Conservation (phyloP, 768 basidiomycete species). For the Suillus bovinus region DNA sequence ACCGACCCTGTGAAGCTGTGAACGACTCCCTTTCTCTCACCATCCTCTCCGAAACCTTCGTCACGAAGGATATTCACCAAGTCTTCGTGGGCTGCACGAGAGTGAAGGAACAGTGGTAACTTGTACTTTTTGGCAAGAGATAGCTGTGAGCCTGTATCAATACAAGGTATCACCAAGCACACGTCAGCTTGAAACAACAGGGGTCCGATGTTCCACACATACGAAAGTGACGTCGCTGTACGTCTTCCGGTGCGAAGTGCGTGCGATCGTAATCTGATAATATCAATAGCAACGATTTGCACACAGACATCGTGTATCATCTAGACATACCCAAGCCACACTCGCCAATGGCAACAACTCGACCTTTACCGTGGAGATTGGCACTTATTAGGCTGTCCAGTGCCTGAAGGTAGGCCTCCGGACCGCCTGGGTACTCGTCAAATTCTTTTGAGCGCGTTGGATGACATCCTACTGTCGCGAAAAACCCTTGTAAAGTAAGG, state of each 20-base stretch:
- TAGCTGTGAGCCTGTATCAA: constrained; percentile 51
- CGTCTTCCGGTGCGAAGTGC: constrained; percentile 58
- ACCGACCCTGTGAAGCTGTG: constrained; percentile 77
- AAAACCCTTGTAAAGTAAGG: constrained; percentile 45
- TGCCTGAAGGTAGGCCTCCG: constrained; percentile 58
- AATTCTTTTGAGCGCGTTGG: constrained; percentile 76
- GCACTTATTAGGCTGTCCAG: constrained; percentile 54
- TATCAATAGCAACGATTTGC: not conserved
- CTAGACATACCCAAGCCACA: constrained; percentile 64
- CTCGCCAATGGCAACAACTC: constrained; percentile 75
- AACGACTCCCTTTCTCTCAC: constrained; percentile 72
- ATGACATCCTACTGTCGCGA: constrained; percentile 78
- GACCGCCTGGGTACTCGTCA: constrained; percentile 53
- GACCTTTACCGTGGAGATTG: constrained; percentile 52
- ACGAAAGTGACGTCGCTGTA: constrained; percentile 69
- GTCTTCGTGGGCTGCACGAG: constrained; percentile 72
- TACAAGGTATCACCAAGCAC: not conserved
- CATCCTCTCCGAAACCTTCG: constrained; percentile 60
- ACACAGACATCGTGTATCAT: not conserved
- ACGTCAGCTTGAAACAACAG: not conserved
- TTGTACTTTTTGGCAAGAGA: constrained; percentile 65
- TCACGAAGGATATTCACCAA: constrained; percentile 64
- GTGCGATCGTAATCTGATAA: constrained; percentile 73
- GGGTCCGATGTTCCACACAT: constrained; percentile 21
- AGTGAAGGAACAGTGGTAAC: constrained; percentile 81